Base-by-base conservation (phyloP, 352 stramenopile species). In the Phytophthora tentaculata region DNA sequence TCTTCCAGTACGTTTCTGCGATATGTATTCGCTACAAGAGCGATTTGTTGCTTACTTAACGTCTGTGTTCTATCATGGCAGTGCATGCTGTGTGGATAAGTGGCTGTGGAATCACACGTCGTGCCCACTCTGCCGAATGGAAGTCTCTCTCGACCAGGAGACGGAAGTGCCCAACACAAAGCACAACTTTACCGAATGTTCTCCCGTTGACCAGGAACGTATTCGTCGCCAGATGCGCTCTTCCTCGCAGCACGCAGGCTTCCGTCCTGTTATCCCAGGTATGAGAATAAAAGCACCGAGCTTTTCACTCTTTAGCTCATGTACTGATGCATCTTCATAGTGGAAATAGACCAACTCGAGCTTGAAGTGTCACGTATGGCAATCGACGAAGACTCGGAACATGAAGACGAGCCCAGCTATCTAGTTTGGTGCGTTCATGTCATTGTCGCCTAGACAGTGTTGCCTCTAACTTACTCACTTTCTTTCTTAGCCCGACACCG, bases 91-190 rank as follows among this genome's bases (percentile, higher is more conserved):
- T 69, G 84, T 90, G 19, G 88, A 96, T 65, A 90, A 92, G 56
- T 96, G 88, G 88, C 51, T 96, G 17, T 94, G 83, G 77, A 92
- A 91, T 60, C 88, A 96, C 71, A 91, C 82, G 6, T 94, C 88
- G n/a, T 96, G 88, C 24, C 88, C 88, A 16, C 61, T 96, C 3
- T 96, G 88, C 62, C 84, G 88, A 41, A 92, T 78, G 9, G 85
- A 96, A 73, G 88, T 96, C 23, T 80, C 76, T 41, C 64, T 91
- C 2, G 79, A 90, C 45, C 52, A 74, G 9, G 77, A 87, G 28
- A 67, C 62, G 0, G 76, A 88, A 37, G 45, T 66, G 14, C 48
- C 53, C 20, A 77, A 32, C 62, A 78, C 66, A 9, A 91, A 91
- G 59, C 86, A 95, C 64, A 89, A 89, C n/a, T 90, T 95, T 45